These are phyloP conservation scores for Coemansia sp. DNA, from an alignment of 192 early-diverging fungal genomes.

Conservation along the genomic window DNA sequence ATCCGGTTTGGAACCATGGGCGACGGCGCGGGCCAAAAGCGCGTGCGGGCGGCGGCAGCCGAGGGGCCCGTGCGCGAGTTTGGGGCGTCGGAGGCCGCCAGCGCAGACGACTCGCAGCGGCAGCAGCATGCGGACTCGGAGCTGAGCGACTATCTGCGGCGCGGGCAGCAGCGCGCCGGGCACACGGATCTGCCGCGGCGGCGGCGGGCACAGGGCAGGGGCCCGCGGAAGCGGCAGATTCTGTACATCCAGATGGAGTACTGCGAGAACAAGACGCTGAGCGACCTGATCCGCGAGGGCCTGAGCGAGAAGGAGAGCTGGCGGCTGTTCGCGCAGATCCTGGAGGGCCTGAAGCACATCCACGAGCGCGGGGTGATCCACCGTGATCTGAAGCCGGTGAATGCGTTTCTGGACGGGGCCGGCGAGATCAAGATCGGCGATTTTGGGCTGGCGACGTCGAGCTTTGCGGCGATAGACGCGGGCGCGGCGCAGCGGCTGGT, in stretches of 20 bases:
- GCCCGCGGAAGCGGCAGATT: constrained; percentile 14
- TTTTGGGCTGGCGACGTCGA: constrained; percentile 83
- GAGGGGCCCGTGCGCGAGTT: constrained; percentile 12
- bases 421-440: constrained; percentile 70
- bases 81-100: background rate
- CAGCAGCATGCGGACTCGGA: background rate
- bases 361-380: constrained; percentile 59
- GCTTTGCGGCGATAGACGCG: background rate
- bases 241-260: constrained; percentile 97
- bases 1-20: constrained; percentile 48
- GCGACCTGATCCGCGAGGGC: constrained; percentile 5
- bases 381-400: constrained; percentile 87
- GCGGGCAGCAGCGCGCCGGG: background rate
- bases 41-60: constrained; percentile 4
- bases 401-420: constrained; percentile 65
- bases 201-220: background rate
- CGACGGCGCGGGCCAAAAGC: background rate
- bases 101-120: background rate
- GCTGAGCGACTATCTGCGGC: constrained; percentile 1
- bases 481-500: constrained; percentile 2
- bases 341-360: constrained; percentile 65
- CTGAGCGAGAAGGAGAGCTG: constrained; percentile 22
- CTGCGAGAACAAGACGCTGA: constrained; percentile 83
- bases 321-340: constrained; percentile 69
- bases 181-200: background rate